Base-by-base conservation (phyloP, 2,329 filamentous ascomycete genomes). In the Pseudogymnoascus sp. region DNA sequence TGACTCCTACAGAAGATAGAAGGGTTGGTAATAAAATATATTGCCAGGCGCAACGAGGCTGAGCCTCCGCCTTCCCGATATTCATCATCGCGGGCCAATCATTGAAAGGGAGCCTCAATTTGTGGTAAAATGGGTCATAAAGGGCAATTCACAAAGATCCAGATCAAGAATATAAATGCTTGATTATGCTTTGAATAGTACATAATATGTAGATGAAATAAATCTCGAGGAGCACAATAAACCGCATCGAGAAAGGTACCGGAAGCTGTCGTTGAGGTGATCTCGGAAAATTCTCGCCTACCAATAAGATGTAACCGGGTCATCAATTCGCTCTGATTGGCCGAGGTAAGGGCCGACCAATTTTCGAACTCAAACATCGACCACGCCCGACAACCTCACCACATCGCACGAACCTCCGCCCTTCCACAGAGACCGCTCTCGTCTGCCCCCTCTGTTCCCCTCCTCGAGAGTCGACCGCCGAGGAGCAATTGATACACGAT, bases 401-500 rank as follows among this genome's bases (percentile, higher is more conserved):
- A 58, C 57, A 37, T 37, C 32, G 57, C 57, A 58, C 32, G 34
- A 58, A 58, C 57, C 57, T 38, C 57, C 32, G 34, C 32, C 34
- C 25, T 38, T 28, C 34, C 37, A 37, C 34, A 58, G 37, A 58
- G 34, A 38, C 57, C 57, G 57, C 57, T 38, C 57, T 58, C 57
- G 34, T 38, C 57, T 37, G 14, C 34, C 57, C 57, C 57, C 57
- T 39, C 57, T 58, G 34, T 39, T 38, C 57, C 41, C 57, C 57
- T 58, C 57, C 57, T 37, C 57, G 34, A 58, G 32, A 38, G 32
- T 58, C 34, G 34, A 30, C 57, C 37, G 57, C 57, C 37, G 57
- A 58, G 57, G 57, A 58, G 57, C 57, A 58, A 58, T 38, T 58
- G 32, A 39, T 58, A 28, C 37, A 58, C 22, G 34, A 58, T 58